These are phyloP conservation scores for Kalmusia sp. DNA, from an alignment of 2,329 filamentous ascomycete genomes.

Conservation along the genomic window DNA sequence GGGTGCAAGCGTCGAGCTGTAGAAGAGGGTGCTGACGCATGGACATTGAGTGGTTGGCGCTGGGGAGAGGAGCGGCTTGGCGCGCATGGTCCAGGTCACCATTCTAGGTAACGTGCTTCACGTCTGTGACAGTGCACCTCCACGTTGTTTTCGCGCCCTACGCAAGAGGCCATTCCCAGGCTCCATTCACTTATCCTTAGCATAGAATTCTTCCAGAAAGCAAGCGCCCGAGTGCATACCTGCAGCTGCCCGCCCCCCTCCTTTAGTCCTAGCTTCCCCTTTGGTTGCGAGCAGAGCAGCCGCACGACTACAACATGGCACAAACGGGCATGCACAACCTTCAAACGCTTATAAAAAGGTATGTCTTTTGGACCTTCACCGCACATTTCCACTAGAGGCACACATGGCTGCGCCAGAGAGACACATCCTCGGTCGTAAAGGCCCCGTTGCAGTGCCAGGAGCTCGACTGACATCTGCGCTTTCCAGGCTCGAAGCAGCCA, in stretches of 20 bases:
- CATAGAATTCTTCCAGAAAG: slow-evolving; percentile 18
- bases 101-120: slow-evolving; percentile 11
- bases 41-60: slow-evolving; percentile 17
- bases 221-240: slow-evolving; percentile 6
- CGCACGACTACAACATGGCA: slow-evolving; percentile 64
- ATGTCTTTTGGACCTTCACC: slow-evolving; percentile 47
- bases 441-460: slow-evolving; percentile 22
- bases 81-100: slow-evolving; percentile 16
- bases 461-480: slow-evolving; percentile 57
- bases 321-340: slow-evolving; percentile 85
- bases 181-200: slow-evolving; percentile 12
- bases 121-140: slow-evolving; percentile 13
- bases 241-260: slow-evolving; percentile 5
- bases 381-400: slow-evolving; percentile 4
- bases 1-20: neutral
- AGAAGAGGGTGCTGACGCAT: neutral
- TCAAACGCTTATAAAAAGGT: slow-evolving; percentile 98
- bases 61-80: slow-evolving; percentile 22
- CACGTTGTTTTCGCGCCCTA: slow-evolving; percentile 4
- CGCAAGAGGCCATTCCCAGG: neutral
- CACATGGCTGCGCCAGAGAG: slow-evolving; percentile 3
- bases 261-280: slow-evolving; percentile 20
- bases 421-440: slow-evolving; percentile 21
- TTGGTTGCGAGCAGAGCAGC: slow-evolving; percentile 27
- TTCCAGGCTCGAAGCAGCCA: slow-evolving; percentile 91